phyloP scores from a whole-genome alignment of 2,329 filamentous ascomycete genomes.

The Coniochaeta sp. region DNA sequence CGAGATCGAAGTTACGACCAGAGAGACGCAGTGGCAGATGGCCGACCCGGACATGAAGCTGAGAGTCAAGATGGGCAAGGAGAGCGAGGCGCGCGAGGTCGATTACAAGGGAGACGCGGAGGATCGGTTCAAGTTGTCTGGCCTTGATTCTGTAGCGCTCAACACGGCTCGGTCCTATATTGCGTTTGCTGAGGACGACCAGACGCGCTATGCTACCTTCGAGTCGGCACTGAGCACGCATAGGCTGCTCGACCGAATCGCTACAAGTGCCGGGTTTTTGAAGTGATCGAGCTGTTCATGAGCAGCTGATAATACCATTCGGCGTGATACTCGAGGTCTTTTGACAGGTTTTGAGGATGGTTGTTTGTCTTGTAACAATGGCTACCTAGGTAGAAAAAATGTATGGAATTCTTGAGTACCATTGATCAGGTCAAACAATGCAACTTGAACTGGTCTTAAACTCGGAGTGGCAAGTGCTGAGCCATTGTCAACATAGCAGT shows the following conservation, averaged over 20 bases:
- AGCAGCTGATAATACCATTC: no score
- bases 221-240: slow-evolving; percentile 1
- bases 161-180: neutral
- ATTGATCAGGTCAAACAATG: no score
- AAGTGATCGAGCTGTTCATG: no score
- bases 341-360: no score
- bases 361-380: no score
- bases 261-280: neutral
- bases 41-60: slow-evolving; percentile 7
- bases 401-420: no score
- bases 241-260: neutral
- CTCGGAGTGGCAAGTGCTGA: no score
- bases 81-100: slow-evolving; percentile 5
- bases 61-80: slow-evolving; percentile 11
- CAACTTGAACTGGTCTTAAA: no score
- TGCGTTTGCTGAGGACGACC: neutral
- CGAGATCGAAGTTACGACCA: slow-evolving; percentile 20
- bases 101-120: slow-evolving; percentile 4
- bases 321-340: no score
- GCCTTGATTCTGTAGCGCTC: slow-evolving; percentile 3
- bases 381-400: no score
- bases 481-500: no score
- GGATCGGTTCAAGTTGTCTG: neutral
- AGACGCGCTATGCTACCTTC: slow-evolving; percentile 3
- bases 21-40: slow-evolving; percentile 12